These are phyloP conservation scores for Pleurostoma richardsiae DNA, from an alignment of 2,329 filamentous ascomycete species.

Conservation along the genomic window DNA sequence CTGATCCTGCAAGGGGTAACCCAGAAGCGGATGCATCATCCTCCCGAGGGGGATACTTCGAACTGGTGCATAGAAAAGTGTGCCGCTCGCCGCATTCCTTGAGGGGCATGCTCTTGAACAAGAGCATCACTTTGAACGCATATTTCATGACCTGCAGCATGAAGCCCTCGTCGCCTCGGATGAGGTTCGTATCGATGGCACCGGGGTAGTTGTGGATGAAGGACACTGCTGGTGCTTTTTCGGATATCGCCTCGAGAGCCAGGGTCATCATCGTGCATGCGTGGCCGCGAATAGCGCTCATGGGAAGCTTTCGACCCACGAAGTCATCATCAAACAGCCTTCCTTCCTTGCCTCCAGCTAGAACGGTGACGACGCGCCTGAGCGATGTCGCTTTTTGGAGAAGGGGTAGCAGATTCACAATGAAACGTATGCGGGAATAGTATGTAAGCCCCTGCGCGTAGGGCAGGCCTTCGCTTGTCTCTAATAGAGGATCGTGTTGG, in stretches of 20 bases:
- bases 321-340: conserved; percentile 4
- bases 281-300: conserved; percentile 8
- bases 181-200: conserved; percentile 12
- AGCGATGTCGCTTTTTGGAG: conserved; percentile 14
- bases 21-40: conserved; percentile 5
- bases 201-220: conserved; percentile 12
- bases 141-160: not conserved
- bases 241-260: conserved; percentile 5
- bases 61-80: conserved; percentile 25
- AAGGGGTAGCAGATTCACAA: conserved; percentile 28
- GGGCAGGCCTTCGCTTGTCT: conserved; percentile 2
- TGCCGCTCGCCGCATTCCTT: conserved; percentile 27
- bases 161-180: conserved; percentile 4
- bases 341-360: conserved; percentile 1
- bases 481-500: not conserved
- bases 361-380: conserved; percentile 16
- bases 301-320: conserved; percentile 1
- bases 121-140: not conserved
- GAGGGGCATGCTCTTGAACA: conserved; percentile 7
- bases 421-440: conserved; percentile 31
- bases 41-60: conserved; percentile 17
- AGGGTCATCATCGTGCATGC: conserved; percentile 8
- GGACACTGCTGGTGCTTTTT: conserved; percentile 10
- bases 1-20: conserved; percentile 11
- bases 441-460: conserved; percentile 10